Evolutionary conservation across 164 flowering plant genomes (phyloP), one percentile per base, ranked within the genome.

Genomic region (Magnolia changhungtana): DNA sequence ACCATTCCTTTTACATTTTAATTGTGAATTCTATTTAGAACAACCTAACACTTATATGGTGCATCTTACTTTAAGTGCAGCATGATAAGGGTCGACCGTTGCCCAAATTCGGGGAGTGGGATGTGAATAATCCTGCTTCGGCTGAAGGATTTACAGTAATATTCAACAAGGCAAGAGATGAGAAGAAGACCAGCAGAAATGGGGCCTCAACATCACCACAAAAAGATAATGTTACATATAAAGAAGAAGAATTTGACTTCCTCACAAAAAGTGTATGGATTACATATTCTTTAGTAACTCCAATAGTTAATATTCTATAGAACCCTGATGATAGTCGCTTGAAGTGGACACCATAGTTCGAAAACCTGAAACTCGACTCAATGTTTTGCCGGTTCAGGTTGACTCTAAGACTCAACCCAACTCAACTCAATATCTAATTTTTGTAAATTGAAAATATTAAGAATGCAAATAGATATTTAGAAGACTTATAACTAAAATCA

Each of bases 101-200:
- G 81, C 95, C 95, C 9, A 91, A 91, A 77, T 91, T 91, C 74
- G 95, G 95, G 0, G 93, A 91, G 71, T 90, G 95, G 93, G 95
- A 91, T 81, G 92, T 89, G 45, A 91, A 88, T 55, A 86, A 91
- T 75, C 95, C 93, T 16, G 91, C 91, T 29, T 84, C 91, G 16
- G 91, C 92, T 10, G 92, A 86, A 76, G 91, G 92, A 52, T 89
- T 87, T 67, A 90, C 95, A 0, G 90, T 91, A 75, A 91, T 91
- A 74, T 90, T 91, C 72, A 86, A 83, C 85, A 88, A 88, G 83
- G 95, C 93, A 45, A 88, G 93, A 79, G 87, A 88, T 82, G 93
- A 89, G 72, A 89, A 88, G 87, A 91, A 89, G 81, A 87, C 89
- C 20, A 82, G 73, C 37, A 81, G 27, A 63, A 63, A 63, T 20